Percentiles rank a stretch among this genome's conserved stretches.
Conservation (phyloP, 2,329 filamentous ascomycete species). For the Talaromyces piceae region DNA sequence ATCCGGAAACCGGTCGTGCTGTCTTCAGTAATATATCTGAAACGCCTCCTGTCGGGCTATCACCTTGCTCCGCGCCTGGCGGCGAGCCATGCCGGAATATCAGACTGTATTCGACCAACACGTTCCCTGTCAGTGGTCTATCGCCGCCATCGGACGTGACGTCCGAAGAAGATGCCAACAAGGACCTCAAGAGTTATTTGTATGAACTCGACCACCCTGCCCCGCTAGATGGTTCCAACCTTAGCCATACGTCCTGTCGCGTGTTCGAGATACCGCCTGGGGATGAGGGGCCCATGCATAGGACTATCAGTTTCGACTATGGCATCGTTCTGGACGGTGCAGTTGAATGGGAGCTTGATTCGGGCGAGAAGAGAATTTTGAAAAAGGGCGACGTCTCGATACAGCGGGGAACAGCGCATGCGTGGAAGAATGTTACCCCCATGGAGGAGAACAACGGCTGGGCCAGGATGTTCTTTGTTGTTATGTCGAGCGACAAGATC, state of each 20-base stretch:
- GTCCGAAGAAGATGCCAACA: background rate
- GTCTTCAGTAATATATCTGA: conserved; percentile 5
- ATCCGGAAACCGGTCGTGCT: conserved; percentile 4
- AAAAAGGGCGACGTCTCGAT: conserved; percentile 47
- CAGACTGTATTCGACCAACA: conserved; percentile 6
- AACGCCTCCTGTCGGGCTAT: background rate
- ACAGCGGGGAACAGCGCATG: conserved; percentile 50
- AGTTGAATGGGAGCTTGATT: conserved; percentile 46
- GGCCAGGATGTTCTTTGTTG: conserved; percentile 38
- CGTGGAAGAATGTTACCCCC: conserved; percentile 44
- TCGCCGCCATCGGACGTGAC: conserved; percentile 6
- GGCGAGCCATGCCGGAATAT: conserved; percentile 6
- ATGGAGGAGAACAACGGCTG: conserved; percentile 33
- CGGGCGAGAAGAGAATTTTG: conserved; percentile 43
- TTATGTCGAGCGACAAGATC: conserved; percentile 7
- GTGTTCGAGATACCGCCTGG: conserved; percentile 44
- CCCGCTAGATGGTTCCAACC: conserved; percentile 2
- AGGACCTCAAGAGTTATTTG: conserved; percentile 3
- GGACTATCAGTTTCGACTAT: conserved; percentile 49
- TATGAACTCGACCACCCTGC: conserved; percentile 4
- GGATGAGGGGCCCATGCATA: conserved; percentile 42
- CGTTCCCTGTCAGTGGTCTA: conserved; percentile 5
- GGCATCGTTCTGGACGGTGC: conserved; percentile 49
- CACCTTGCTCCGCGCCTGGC: background rate
- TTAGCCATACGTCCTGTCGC: conserved; percentile 31